Percentiles rank a stretch among this genome's conserved stretches.
Conservation (phyloP, 371 early-diverging fungal genomes). For the Mucor plumbeus region DNA sequence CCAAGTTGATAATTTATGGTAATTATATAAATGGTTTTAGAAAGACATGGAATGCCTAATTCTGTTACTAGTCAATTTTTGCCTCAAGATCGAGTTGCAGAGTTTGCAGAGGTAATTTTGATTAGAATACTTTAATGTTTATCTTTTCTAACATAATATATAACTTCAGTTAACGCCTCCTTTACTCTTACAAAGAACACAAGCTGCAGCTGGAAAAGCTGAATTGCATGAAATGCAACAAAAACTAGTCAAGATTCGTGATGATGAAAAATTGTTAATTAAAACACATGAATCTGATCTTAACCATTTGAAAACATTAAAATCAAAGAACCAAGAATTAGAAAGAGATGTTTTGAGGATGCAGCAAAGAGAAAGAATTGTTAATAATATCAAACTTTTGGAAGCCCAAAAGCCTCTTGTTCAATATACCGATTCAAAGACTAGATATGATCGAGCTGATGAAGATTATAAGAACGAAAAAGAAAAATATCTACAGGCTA, state of each 20-base stretch:
- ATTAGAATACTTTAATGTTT: no score
- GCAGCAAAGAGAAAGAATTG: slow-evolving; percentile 69
- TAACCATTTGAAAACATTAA: slow-evolving; percentile 56
- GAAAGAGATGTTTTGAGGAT: slow-evolving; percentile 78
- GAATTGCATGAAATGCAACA: slow-evolving; percentile 71
- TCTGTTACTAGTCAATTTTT: slow-evolving; percentile 80
- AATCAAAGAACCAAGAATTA: slow-evolving; percentile 62
- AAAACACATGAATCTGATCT: slow-evolving; percentile 59
- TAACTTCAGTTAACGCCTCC: slow-evolving; percentile 67
- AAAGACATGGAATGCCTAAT: neutral
- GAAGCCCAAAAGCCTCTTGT: slow-evolving; percentile 68
- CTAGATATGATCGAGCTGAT: slow-evolving; percentile 58
- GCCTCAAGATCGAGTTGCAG: slow-evolving; percentile 94
- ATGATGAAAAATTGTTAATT: slow-evolving; percentile 61
- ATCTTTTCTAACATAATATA: neutral
- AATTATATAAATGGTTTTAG: slow-evolving; percentile 34
- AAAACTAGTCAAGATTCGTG: slow-evolving; percentile 65
- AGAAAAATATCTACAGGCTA: slow-evolving; percentile 38
- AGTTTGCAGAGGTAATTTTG: slow-evolving; percentile 79
- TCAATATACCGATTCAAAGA: slow-evolving; percentile 66
- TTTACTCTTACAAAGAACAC: slow-evolving; percentile 82
- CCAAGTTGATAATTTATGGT: slow-evolving; percentile 97
- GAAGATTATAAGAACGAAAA: slow-evolving; percentile 43
- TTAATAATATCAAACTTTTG: slow-evolving; percentile 36
- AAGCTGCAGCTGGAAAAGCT: slow-evolving; percentile 80